phyloP scores from a whole-genome alignment of 176 grass and related monocot genomes.

The Oryza meyeriana region DNA sequence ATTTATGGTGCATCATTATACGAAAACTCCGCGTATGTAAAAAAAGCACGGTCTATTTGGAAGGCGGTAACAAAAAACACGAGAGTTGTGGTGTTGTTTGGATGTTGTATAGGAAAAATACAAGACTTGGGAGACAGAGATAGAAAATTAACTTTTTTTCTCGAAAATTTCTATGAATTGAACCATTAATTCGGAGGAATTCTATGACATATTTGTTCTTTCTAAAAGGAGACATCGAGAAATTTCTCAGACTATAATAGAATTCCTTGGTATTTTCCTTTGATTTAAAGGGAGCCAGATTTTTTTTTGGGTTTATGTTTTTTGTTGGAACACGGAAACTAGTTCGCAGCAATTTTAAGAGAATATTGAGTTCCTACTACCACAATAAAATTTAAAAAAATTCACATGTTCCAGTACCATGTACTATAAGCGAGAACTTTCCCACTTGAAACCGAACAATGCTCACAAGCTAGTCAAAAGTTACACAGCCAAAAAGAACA shows the following conservation, averaged over 20 bases:
- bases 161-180: neutral
- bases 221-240: no score
- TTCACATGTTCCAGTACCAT: no score
- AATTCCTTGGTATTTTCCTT: neutral
- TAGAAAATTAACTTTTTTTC: neutral
- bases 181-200: neutral
- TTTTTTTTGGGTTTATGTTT: neutral
- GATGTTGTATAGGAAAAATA: neutral
- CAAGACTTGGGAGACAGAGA: neutral
- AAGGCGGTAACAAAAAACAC: neutral
- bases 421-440: neutral
- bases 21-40: neutral
- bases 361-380: neutral
- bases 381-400: neutral
- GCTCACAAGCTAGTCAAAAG: neutral
- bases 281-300: neutral
- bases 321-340: neutral
- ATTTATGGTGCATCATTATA: neutral
- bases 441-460: neutral
- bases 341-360: neutral
- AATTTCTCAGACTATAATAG: neutral
- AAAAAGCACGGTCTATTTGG: no score
- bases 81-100: neutral
- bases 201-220: no score
- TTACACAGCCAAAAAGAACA: neutral